Base-by-base conservation (phyloP, 2,329 filamentous ascomycete species). In the Ascochyta koolunga region DNA sequence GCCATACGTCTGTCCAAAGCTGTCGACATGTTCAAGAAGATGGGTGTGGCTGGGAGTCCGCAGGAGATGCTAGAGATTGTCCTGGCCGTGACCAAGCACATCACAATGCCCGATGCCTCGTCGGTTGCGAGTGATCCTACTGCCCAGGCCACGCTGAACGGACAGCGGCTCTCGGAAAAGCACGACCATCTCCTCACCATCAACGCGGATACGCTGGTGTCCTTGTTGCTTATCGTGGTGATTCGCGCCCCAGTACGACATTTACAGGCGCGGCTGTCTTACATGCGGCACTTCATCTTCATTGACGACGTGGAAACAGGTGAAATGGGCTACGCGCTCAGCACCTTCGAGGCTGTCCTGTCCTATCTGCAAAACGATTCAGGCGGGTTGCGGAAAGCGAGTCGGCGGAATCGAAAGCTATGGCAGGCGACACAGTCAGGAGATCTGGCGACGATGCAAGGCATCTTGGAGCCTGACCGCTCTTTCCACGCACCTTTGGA, bases 251-350 rank as follows among this genome's bases (percentile, higher is more conserved):
- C 95, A 56, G 87, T 96, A 22, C 87, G 90, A 54, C 89, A 97
- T 74, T 80, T 99, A 8, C 91, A 96, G 66, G 92, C 95, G 3
- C 85, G 93, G 18, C 79, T 99, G 40, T 82, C 89, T n/a, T 99
- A 98, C 72, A 96, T 98, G 82, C 89, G 93, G 37, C 91, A 96
- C 68, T 99, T 97, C 70, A 95, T 97, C 62, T 99, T 96, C 75
- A 93, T 96, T 44, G 95, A 98, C 65, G 95, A 99, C 76, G 92
- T 99, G 8, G 95, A 99, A 62, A 96, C 87, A 57, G 95, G 95
- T 42, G 95, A 99, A 76, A 89, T 96, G 80, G 95, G 95, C 8
- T 99, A 99, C 74, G 93, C 93, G 0, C 76, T 99, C 44, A 98
- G 93, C 74, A 99, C 95, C 0, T 91, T 98, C 56, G 95, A 99